Conservation (phyloP, 2,329 filamentous ascomycete species). For the Kalmusia sp. region DNA sequence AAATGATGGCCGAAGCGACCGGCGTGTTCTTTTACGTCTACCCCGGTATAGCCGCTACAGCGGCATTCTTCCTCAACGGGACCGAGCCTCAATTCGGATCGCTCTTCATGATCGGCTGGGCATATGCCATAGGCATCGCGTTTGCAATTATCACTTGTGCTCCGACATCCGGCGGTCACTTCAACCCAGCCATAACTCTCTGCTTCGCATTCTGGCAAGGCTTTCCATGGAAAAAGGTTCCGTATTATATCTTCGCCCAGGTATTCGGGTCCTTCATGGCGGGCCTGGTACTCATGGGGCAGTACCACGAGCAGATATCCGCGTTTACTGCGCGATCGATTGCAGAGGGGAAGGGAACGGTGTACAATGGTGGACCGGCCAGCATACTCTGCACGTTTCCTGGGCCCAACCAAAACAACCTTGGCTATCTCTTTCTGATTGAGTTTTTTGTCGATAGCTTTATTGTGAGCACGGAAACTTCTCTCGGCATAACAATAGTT, state of each 20-base stretch:
- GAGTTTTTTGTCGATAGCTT: slow-evolving; percentile 67
- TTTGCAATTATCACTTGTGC: slow-evolving; percentile 66
- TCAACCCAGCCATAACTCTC: slow-evolving; percentile 57
- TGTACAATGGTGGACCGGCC: slow-evolving; percentile 60
- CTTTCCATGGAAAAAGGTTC: slow-evolving; percentile 66
- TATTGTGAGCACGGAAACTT: slow-evolving; percentile 48
- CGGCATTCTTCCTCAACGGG: slow-evolving; percentile 58
- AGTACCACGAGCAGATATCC: slow-evolving; percentile 62
- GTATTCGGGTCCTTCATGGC: slow-evolving; percentile 65
- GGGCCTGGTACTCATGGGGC: slow-evolving; percentile 61
- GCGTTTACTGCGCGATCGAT: slow-evolving; percentile 49
- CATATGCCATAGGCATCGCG: slow-evolving; percentile 64
- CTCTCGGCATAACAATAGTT: background rate
- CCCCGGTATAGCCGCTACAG: slow-evolving; percentile 61
- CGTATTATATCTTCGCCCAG: slow-evolving; percentile 64
- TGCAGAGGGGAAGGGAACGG: slow-evolving; percentile 47
- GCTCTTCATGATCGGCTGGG: slow-evolving; percentile 61
- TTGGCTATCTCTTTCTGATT: slow-evolving; percentile 64
- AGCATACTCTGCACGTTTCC: slow-evolving; percentile 64
- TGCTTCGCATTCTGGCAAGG: slow-evolving; percentile 60
- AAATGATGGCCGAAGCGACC: slow-evolving; percentile 63
- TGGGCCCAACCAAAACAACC: slow-evolving; percentile 56
- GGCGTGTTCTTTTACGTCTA: slow-evolving; percentile 64
- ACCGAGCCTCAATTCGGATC: slow-evolving; percentile 55
- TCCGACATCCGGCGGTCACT: slow-evolving; percentile 62